phyloP scores from a whole-genome alignment of 2,329 filamentous ascomycete species.

The Cladophialophora yegresii region DNA sequence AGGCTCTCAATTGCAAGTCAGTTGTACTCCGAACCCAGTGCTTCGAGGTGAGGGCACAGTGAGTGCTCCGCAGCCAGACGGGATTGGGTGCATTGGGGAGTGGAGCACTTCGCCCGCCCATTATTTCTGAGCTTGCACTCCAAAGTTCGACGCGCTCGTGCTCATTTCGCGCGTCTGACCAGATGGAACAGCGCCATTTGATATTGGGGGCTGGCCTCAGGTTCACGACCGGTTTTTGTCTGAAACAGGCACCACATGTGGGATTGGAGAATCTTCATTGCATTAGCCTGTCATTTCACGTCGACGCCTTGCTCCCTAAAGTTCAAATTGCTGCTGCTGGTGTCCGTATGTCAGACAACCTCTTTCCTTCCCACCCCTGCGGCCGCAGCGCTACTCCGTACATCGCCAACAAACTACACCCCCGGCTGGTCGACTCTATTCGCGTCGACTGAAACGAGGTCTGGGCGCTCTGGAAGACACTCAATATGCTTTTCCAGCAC shows the following conservation, averaged over 20 bases:
- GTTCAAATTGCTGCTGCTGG: conserved; percentile 14
- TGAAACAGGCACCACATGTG: conserved; percentile 12
- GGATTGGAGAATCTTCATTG: conserved; percentile 17
- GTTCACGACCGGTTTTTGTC: background rate
- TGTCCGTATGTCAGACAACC: background rate
- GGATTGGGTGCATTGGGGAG: conserved; percentile 1
- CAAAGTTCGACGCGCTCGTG: conserved; percentile 8
- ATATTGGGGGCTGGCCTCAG: conserved; percentile 1
- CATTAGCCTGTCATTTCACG: conserved; percentile 13
- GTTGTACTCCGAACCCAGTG: conserved; percentile 5
- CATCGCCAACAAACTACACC: conserved; percentile 12
- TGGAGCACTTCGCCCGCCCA: conserved; percentile 7
- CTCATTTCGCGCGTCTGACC: conserved; percentile 6
- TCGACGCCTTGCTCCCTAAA: conserved; percentile 14
- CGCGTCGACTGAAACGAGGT: conserved; percentile 4
- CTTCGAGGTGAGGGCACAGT: conserved; percentile 1
- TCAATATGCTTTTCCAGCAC: conserved; percentile 12
- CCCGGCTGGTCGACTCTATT: conserved; percentile 8
- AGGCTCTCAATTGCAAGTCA: background rate
- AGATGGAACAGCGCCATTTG: conserved; percentile 9
- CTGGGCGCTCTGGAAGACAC: background rate
- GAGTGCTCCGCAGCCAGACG: conserved; percentile 19
- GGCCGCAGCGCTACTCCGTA: conserved; percentile 13
- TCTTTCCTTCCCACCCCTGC: background rate
- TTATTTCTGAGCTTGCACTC: conserved; percentile 4